Evolutionary conservation across 2,329 filamentous ascomycete species (phyloP).

Genomic region (Xylariaceae sp.): DNA sequence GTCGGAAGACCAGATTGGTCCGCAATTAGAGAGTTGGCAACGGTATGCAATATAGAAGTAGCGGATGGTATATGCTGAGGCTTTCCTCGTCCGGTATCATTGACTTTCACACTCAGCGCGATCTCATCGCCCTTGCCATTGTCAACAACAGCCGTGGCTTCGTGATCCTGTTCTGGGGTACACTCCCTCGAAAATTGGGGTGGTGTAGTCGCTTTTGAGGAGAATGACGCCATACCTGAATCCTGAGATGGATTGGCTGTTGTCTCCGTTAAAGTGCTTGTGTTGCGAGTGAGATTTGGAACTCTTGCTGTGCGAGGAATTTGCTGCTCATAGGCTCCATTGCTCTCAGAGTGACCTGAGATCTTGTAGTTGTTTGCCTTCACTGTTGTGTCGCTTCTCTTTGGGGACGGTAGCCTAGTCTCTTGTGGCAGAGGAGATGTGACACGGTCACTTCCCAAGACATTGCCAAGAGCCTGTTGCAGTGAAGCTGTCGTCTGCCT

Average conservation of each 20-base stretch:
- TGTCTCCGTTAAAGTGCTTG: background rate
- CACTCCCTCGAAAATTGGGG: too few species aligned
- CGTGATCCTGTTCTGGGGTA: too few species aligned
- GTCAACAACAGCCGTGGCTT: too few species aligned
- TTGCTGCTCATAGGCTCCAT: background rate
- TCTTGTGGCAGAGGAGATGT: too few species aligned
- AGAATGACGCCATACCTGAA: background rate
- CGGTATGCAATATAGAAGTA: too few species aligned
- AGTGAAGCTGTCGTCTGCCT: background rate
- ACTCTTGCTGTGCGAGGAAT: background rate
- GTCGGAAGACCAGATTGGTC: too few species aligned
- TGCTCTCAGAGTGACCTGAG: background rate
- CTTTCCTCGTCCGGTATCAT: too few species aligned
- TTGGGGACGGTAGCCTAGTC: background rate
- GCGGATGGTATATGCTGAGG: too few species aligned
- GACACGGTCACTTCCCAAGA: background rate
- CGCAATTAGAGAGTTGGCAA: too few species aligned
- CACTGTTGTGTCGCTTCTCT: background rate
- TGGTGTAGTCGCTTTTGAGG: background rate
- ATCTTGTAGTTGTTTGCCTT: background rate
- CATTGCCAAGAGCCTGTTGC: background rate
- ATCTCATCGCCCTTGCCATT: too few species aligned
- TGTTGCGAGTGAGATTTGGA: background rate
- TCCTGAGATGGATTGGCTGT: background rate
- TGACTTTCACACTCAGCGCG: too few species aligned